phyloP scores from a whole-genome alignment of 139 green algal genomes.

The Tetraselmis striata region DNA sequence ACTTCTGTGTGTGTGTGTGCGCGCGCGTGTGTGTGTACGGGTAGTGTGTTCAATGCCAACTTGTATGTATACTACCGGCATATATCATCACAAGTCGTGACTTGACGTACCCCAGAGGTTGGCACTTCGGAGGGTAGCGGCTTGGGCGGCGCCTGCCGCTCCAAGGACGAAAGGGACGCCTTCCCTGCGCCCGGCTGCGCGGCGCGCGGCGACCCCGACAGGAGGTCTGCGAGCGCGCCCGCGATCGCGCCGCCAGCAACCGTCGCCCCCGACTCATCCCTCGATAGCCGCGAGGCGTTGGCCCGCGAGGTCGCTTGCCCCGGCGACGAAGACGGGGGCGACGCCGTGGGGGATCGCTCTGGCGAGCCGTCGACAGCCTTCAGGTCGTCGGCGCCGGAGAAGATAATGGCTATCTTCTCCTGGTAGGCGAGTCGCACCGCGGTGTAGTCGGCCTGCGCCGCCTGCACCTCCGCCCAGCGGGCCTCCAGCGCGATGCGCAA shows the following conservation, averaged over 20 bases:
- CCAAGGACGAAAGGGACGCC: background rate
- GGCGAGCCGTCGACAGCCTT: too few species aligned
- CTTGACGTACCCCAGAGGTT: too few species aligned
- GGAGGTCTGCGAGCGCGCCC: background rate
- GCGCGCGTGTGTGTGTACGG: too few species aligned
- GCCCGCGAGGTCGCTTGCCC: background rate
- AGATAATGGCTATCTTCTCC: background rate
- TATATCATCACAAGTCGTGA: too few species aligned
- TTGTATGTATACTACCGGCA: too few species aligned
- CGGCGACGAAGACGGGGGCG: background rate
- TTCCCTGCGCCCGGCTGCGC: too few species aligned
- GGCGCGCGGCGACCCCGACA: background rate
- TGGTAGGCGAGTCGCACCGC: background rate
- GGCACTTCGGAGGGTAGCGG: too few species aligned
- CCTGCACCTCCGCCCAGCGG: background rate
- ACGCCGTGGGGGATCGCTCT: background rate
- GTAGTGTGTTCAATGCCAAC: too few species aligned
- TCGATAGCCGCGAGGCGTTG: too few species aligned
- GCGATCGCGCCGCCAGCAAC: too few species aligned
- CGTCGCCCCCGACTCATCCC: too few species aligned
- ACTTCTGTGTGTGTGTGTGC: too few species aligned
- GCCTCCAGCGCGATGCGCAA: background rate
- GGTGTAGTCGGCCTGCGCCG: background rate
- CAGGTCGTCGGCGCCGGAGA: background rate
- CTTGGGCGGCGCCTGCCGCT: background rate